These are phyloP conservation scores for Camillea tinctor DNA, from an alignment of 2,329 filamentous ascomycete genomes.

Conservation along the genomic window DNA sequence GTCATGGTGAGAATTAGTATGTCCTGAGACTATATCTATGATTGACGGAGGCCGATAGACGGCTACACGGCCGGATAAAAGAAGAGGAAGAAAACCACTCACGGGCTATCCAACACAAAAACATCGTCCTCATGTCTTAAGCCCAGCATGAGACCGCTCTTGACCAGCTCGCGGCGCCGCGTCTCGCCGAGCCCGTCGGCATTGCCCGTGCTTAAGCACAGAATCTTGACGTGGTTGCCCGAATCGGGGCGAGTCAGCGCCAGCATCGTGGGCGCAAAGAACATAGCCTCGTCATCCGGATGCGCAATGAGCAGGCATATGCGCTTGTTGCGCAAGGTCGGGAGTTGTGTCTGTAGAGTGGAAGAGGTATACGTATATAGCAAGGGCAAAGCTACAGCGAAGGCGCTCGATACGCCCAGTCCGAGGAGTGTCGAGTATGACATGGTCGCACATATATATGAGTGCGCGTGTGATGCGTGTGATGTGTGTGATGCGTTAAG, in stretches of 20 bases:
- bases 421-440: conserved; percentile 16
- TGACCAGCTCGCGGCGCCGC: conserved; percentile 77
- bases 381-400: conserved; percentile 43
- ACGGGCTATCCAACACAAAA: conserved; percentile 79
- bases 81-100: conserved; percentile 29
- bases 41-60: no score
- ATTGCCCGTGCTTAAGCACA: conserved; percentile 87
- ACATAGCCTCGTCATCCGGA: conserved; percentile 99
- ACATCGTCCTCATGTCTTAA: conserved; percentile 74
- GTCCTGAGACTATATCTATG: background rate
- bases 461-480: background rate
- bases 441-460: background rate
- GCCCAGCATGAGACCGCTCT: conserved; percentile 76
- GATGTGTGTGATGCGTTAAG: background rate
- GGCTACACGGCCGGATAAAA: background rate
- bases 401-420: conserved; percentile 33
- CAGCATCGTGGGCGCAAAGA: conserved; percentile 87
- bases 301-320: conserved; percentile 94
- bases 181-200: conserved; percentile 84
- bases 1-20: background rate
- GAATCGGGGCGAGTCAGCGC: conserved; percentile 76
- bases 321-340: conserved; percentile 74
- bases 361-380: conserved; percentile 53
- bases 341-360: conserved; percentile 53
- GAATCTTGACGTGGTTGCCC: conserved; percentile 89